Evolutionary conservation across 2,329 filamentous ascomycete genomes (phyloP).

Genomic region (Xenoacremonium recifei): DNA sequence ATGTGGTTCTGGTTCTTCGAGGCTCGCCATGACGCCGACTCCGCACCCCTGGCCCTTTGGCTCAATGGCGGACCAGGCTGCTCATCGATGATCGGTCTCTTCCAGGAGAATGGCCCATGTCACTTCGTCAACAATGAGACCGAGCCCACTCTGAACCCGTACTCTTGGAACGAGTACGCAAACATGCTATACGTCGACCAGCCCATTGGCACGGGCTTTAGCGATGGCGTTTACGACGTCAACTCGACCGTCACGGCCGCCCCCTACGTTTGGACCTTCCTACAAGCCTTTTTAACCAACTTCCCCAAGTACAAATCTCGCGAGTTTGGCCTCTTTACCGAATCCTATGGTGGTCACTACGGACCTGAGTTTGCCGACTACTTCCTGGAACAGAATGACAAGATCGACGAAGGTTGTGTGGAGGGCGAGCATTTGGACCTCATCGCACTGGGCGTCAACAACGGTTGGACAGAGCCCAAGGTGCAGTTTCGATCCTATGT

Average conservation of each 20-base stretch:
- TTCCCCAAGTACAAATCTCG: slow-evolving; percentile 62
- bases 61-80: slow-evolving; percentile 35
- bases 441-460: slow-evolving; percentile 55
- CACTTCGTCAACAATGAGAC: slow-evolving; percentile 51
- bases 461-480: slow-evolving; percentile 52
- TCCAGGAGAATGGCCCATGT: slow-evolving; percentile 74
- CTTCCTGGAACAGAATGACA: slow-evolving; percentile 56
- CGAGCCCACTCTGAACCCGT: slow-evolving; percentile 49
- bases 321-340: slow-evolving; percentile 54
- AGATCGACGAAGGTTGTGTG: slow-evolving; percentile 42
- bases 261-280: slow-evolving; percentile 49
- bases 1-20: slow-evolving; percentile 50
- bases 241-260: slow-evolving; percentile 31
- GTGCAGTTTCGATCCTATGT: slow-evolving; percentile 33
- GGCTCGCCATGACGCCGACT: slow-evolving; percentile 38
- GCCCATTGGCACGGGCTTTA: slow-evolving; percentile 38
- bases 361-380: slow-evolving; percentile 55
- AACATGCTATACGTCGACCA: slow-evolving; percentile 73
- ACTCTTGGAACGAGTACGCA: slow-evolving; percentile 61
- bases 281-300: slow-evolving; percentile 60
- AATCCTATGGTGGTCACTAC: slow-evolving; percentile 59
- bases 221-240: slow-evolving; percentile 22
- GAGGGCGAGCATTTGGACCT: slow-evolving; percentile 44
- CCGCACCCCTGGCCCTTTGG: slow-evolving; percentile 56
- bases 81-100: slow-evolving; percentile 42